Evolutionary conservation across 495 filamentous ascomycete species (phyloP).

Genomic region (Podospora appendiculata): DNA sequence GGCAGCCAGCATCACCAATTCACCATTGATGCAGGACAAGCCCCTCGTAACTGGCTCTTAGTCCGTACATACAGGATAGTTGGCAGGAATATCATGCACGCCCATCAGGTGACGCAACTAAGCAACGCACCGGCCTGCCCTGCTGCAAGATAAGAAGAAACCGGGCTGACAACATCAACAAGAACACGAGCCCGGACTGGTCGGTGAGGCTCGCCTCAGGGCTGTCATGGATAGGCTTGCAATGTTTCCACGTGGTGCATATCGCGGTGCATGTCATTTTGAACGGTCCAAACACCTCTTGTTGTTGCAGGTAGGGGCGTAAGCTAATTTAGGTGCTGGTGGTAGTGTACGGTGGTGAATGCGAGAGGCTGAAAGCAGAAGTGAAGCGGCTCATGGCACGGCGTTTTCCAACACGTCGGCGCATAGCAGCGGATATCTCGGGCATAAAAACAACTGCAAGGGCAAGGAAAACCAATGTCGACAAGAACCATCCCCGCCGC

Average conservation of each 20-base stretch:
- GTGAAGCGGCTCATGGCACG: constrained; percentile 14
- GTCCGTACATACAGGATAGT: too few relatives aligned
- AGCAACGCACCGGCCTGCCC: constrained; percentile 1
- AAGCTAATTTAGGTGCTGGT: too few relatives aligned
- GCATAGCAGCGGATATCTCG: constrained; percentile 21
- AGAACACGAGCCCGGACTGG: too few relatives aligned
- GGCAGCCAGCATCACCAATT: too few relatives aligned
- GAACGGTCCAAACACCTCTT: background rate
- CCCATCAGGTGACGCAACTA: constrained; percentile 23
- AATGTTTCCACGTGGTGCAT: background rate
- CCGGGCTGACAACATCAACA: background rate
- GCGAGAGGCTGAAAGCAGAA: constrained; percentile 20
- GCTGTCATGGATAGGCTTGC: background rate
- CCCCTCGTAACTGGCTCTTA: too few relatives aligned
- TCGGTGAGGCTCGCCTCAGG: too few relatives aligned
- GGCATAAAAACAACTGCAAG: constrained; percentile 4
- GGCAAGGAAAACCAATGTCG: constrained; percentile 1
- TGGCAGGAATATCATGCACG: constrained; percentile 12
- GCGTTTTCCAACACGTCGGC: constrained; percentile 10
- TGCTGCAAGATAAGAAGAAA: constrained; percentile 1
- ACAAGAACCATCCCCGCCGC: background rate
- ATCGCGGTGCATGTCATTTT: background rate
- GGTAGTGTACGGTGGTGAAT: constrained; percentile 2
- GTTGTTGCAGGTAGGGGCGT: too few relatives aligned
- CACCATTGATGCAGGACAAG: too few relatives aligned